phyloP scores from a whole-genome alignment of 1,139 yeast genomes.

The Taiozyma onychis region DNA sequence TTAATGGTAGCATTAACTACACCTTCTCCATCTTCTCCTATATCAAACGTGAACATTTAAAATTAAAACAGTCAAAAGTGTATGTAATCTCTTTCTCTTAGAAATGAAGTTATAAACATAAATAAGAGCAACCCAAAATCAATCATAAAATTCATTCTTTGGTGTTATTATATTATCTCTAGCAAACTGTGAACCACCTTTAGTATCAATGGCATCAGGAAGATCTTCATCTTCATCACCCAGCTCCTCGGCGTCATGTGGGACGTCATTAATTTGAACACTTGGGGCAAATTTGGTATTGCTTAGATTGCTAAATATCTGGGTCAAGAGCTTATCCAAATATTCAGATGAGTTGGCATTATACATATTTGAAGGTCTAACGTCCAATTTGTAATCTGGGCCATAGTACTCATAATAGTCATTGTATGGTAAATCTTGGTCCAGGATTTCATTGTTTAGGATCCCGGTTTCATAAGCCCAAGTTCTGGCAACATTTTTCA shows the following conservation, averaged over 20 bases:
- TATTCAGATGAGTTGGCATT: slow-evolving; percentile 95
- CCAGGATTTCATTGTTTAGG: slow-evolving; percentile 71
- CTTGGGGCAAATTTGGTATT: slow-evolving; percentile 93
- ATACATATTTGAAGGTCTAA: slow-evolving; percentile 93
- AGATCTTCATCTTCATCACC: slow-evolving; percentile 83
- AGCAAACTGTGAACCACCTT: slow-evolving; percentile 86
- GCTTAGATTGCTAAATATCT: slow-evolving; percentile 73
- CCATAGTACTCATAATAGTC: slow-evolving; percentile 97
- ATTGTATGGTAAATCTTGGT: slow-evolving; percentile 85
- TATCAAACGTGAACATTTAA: background rate
- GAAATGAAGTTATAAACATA: background rate
- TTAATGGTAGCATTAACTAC: background rate
- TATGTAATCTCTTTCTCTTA: background rate
- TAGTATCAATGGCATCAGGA: slow-evolving; percentile 70
- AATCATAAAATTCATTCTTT: slow-evolving; percentile 53
- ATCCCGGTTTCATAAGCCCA: slow-evolving; percentile 96
- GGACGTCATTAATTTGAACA: slow-evolving; percentile 88
- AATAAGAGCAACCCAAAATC: background rate
- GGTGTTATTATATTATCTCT: slow-evolving; percentile 69
- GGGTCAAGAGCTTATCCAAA: slow-evolving; percentile 75
- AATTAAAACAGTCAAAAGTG: background rate
- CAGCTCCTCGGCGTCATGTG: slow-evolving; percentile 75
- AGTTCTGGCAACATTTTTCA: slow-evolving; percentile 92
- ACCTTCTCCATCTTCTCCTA: no score
- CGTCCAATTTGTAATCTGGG: slow-evolving; percentile 91